Base-by-base conservation (phyloP, 2,329 filamentous ascomycete species). In the Penicillium capsulatum region DNA sequence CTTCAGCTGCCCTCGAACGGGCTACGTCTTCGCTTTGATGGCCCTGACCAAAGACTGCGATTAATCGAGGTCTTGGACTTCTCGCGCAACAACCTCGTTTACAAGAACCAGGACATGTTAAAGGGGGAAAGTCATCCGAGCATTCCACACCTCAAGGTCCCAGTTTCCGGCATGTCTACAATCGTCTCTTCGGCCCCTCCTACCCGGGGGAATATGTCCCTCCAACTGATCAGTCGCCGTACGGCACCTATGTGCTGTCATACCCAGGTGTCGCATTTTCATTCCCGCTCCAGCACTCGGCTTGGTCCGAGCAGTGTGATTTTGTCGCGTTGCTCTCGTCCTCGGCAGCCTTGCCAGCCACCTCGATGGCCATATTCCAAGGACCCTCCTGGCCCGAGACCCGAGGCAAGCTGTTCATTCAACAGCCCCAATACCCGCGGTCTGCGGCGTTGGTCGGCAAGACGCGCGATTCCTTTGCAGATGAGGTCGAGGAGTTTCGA, bases 191-290 rank as follows among this genome's bases (percentile, higher is more conserved):
- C 48, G 92, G 92, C 0, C 90, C 90, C 13, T 94, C 91, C 0
- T 97, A 94, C 61, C 86, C 86, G 1, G 92, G 92, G 48, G 92
- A 98, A 70, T 98, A 91, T 58, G 76, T 95, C 26, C 76, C 83
- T 7, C 80, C 86, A 1, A 63, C 66, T 5, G 58, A 70, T 1
- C 72, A 70, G 3, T 72, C 74, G 8, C 71, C 73, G 11, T 69
- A 74, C 42, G 90, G 90, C 11, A 84, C 80, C 15, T 98, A 97
- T 59, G 81, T 95, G 22, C 72, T 98, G 22, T 97, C 91, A 2
- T 98, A 96, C 66, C 90, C 91, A 1, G 92, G 92, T 0, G 81
- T 98, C 19, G 88, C 91, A 0, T 96, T 97, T 61, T 90, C 85
- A 26, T 98, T 98, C 51, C 81, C 87, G 1, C 72, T 97, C 19